These are phyloP conservation scores for Geranium rotundifolium DNA, from an alignment of 345 rosid species.

Conservation along the genomic window DNA sequence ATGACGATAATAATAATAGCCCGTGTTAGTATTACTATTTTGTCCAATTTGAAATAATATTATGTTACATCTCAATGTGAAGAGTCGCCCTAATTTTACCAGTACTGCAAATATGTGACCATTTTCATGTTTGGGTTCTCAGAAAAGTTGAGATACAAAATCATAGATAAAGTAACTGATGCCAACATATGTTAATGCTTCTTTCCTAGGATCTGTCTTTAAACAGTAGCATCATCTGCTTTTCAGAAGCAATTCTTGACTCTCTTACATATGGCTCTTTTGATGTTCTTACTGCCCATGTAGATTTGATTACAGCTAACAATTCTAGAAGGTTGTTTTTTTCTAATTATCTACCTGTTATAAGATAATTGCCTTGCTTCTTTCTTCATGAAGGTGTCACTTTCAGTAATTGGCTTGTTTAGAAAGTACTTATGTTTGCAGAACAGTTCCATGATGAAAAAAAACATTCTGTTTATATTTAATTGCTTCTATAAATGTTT, in stretches of 20 bases:
- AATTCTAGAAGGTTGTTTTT: too few relatives aligned
- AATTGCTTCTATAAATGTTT: constrained; percentile 1
- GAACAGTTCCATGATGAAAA: not conserved
- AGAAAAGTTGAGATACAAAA: not conserved
- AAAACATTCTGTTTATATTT: constrained; percentile 8
- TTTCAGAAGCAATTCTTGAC: not conserved
- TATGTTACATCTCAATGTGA: not conserved
- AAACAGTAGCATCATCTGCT: not conserved
- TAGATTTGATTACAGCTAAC: too few relatives aligned
- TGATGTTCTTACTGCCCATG: too few relatives aligned
- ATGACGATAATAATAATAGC: not conserved
- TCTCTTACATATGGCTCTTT: too few relatives aligned
- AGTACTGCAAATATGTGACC: not conserved
- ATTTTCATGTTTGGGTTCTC: not conserved
- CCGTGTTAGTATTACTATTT: not conserved
- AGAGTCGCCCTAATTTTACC: not conserved
- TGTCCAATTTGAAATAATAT: not conserved
- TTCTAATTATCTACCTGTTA: too few relatives aligned
- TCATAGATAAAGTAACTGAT: not conserved
- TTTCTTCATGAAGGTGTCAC: not conserved
- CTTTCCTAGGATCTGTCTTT: not conserved
- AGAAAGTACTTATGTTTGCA: not conserved
- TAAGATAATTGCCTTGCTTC: not conserved
- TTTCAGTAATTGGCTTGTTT: not conserved
- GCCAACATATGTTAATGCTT: not conserved